Evolutionary conservation across 2,329 filamentous ascomycete genomes (phyloP), one percentile per base, ranked within the genome.

Genomic region (Phoma herbarum): DNA sequence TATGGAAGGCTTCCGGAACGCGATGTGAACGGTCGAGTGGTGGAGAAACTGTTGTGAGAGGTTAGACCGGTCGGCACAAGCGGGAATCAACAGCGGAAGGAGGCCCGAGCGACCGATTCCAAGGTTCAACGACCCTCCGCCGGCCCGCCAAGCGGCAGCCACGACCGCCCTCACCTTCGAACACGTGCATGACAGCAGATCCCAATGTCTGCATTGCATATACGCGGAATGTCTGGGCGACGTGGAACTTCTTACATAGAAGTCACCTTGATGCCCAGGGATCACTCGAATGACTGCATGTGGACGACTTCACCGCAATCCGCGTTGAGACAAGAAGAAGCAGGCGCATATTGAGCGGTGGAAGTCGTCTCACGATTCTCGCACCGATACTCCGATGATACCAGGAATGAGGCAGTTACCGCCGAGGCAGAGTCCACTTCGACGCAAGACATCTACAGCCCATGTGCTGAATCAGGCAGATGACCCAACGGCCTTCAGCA

Each of bases 31-130:
- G 61, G 62, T 61, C 62, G 50, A 64, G 68, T 75, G 72, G 74
- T 71, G 73, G 73, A 73, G 70, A 74, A 76, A 73, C 64, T 74
- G 71, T 69, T 35, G 63, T 60, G 56, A 66, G 58, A 65, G 63
- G 64, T 63, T 59, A 57, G 57, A 61, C 66, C 63, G 64, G 65
- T 69, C 71, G 65, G 72, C 66, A 57, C 63, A 64, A 63, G 55
- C 69, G 71, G 71, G 66, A 68, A 68, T 62, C 55, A 45, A 57
- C 48, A 66, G 69, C 69, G 71, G 61, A 61, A 60, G 44, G 63
- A 72, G 73, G 67, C 70, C 73, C 73, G 47, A 67, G 70, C 65
- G 37, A 49, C 56, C 56, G 56, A 61, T 62, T 59, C 45, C 35
- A 33, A 57, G 61, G 60, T 41, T 59, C 56, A 50, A 18, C 16